Base-by-base conservation (phyloP, 139 green algal genomes). In the Medakamo hakoo region DNA sequence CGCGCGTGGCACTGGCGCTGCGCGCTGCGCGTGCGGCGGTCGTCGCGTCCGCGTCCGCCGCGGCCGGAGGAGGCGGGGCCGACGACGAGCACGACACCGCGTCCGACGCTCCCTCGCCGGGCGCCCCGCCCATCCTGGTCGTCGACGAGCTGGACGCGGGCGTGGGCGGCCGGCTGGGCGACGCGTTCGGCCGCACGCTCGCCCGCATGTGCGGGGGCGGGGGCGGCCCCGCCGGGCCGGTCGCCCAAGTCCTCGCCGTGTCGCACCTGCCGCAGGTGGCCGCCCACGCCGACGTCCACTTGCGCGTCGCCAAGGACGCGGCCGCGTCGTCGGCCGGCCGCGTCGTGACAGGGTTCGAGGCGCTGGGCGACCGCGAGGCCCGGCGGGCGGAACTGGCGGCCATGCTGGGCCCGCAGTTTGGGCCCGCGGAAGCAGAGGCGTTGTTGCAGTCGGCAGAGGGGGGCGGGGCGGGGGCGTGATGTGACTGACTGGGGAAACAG, bases 191-290 rank as follows among this genome's bases (percentile, higher is more conserved):
- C 5, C 66, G 58, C 4, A 70, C 90, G 63, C 64, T 94, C 65
- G 63, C 64, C 1, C 69, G 78, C 25, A 88, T 94, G 80, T 40
- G 60, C 18, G 52, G 22, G 23, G 19, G 30, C 23, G 30, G 20
- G 16, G 30, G 26, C 25, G 29, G 19, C 29, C 4, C n/a, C 20
- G 40, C 21, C 18, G 32, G 29, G n/a, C 52, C 31, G 55, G 65
- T 49, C n/a, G 65, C 59, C n/a, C 86, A 94, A 74, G 70, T 94
- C n/a, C 71, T 94, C 4, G 85, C 79, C 66, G 78, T 93, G 16
- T 87, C 80, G 1, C 86, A 93, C 60, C 68, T 90, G 24, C 84
- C 86, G 4, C 86, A 93, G 78, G 85, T 94, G 24, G 84, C 86
- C 4, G 86, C 84, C 2, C 73, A 80, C 62, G 84, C 84, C 0